Evolutionary conservation across 2,329 filamentous ascomycete genomes (phyloP), one percentile per base, ranked within the genome.

Genomic region (Corynespora cassiicola): DNA sequence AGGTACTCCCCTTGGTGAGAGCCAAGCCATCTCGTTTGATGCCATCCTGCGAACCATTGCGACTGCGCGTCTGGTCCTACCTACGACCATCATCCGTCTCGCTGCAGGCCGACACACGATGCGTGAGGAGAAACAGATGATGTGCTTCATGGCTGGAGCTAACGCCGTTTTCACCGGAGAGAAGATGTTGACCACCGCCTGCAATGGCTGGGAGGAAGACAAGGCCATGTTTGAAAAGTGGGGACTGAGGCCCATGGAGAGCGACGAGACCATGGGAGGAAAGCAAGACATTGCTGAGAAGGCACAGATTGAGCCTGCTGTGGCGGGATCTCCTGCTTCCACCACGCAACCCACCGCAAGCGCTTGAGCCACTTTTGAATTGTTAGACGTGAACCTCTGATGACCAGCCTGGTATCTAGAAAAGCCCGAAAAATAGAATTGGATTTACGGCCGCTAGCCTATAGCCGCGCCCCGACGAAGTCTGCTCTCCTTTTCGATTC

Each of bases 121-220:
- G 80, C 79, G 81, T 4, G 90, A 96, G 72, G 89, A 94, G 70
- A 86, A 95, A 74, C 90, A 96, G 72, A 85, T 89, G 10, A 66
- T 92, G 51, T 95, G 90, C 69, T 96, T 95, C 73, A 85, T 88
- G 80, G 89, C 90, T 0, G 90, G 90, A 10, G 90, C 90, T 1
- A 96, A 96, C 58, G 90, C 90, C n/a, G 86, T 96, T 21, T 96
- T 96, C 64, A 96, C 90, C 0, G 90, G 90, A 7, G 90, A 96
- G 74, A 95, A 92, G 78, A 95, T 96, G 90, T 68, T 95, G 70
- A 96, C 90, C 4, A 96, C 90, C 0, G 88, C 90, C 40, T 95
- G 89, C 65, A 91, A 89, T 54, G 88, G 89, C 19, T 96, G 88
- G 88, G 89, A 94, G 47, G 88, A 95, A 69, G 90, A 96, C 60